Evolutionary conservation across 148 eudicot species (phyloP), one percentile per base, ranked within the genome.

Genomic region (Amaranthus palmeri): DNA sequence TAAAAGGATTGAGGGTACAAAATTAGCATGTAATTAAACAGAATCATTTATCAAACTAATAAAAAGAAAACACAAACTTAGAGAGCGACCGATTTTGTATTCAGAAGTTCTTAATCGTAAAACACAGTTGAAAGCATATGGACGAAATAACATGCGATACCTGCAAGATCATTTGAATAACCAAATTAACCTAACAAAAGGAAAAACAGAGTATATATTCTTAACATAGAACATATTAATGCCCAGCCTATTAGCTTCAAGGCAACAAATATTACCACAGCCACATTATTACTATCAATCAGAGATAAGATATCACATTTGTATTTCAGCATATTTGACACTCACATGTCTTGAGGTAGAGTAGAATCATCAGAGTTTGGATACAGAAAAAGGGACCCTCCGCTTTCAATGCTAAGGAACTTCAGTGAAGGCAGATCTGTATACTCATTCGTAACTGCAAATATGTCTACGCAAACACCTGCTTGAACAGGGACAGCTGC

Each of bases 281-380:
- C n/a, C n/a, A n/a, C n/a, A n/a, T n/a, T n/a, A n/a, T n/a, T n/a
- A n/a, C n/a, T n/a, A n/a, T n/a, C n/a, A n/a, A n/a, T n/a, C n/a
- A n/a, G n/a, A n/a, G n/a, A n/a, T n/a, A n/a, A n/a, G n/a, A n/a
- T n/a, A n/a, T n/a, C n/a, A n/a, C n/a, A n/a, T n/a, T n/a, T n/a
- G n/a, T n/a, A n/a, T n/a, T n/a, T n/a, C n/a, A n/a, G n/a, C n/a
- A n/a, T n/a, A n/a, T n/a, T n/a, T n/a, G n/a, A n/a, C n/a, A 91
- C 98, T 87, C 84, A 93, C 98, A 93, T 89, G 85, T 93, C 98
- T 76, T 91, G 98, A 73, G 98, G 98, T 72, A 91, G 97, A n/a
- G 98, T 93, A 67, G 98, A 91, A 82, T 91, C 96, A 60, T 93
- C 98, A 58, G 98, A 88, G 80, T 76, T 91, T 65, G 95, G 81